Evolutionary conservation across 2,329 filamentous ascomycete genomes (phyloP).

Genomic region (Beauveria caledonica): DNA sequence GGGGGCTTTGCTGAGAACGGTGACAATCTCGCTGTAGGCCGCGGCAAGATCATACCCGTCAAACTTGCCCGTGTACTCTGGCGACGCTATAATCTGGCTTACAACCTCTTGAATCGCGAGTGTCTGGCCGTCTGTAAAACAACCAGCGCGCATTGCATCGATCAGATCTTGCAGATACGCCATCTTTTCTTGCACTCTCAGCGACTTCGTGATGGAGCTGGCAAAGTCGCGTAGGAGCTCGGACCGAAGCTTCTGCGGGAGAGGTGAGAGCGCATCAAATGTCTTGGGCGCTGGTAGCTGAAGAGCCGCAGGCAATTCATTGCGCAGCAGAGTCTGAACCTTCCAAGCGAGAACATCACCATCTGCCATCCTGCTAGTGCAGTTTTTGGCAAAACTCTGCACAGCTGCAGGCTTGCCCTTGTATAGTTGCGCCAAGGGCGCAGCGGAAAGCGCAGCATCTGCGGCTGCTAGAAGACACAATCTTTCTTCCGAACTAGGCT

Average conservation of each 20-base stretch:
- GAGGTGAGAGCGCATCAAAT: slow-evolving; percentile 23
- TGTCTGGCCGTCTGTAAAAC: slow-evolving; percentile 31
- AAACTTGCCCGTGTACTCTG: slow-evolving; percentile 20
- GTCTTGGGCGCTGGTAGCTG: slow-evolving; percentile 25
- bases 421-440: slow-evolving; percentile 16
- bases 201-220: slow-evolving; percentile 23
- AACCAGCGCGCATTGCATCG: slow-evolving; percentile 21
- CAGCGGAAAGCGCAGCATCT: slow-evolving; percentile 22
- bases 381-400: slow-evolving; percentile 29
- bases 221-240: slow-evolving; percentile 26
- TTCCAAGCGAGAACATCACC: slow-evolving; percentile 37
- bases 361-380: slow-evolving; percentile 23
- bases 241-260: slow-evolving; percentile 23
- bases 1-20: slow-evolving; percentile 22
- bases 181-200: slow-evolving; percentile 25
- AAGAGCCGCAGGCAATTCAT: slow-evolving; percentile 25
- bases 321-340: slow-evolving; percentile 35
- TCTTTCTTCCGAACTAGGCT: slow-evolving; percentile 16
- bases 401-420: slow-evolving; percentile 24
- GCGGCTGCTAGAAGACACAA: slow-evolving; percentile 25
- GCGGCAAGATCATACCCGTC: slow-evolving; percentile 30
- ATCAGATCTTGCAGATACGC: slow-evolving; percentile 33
- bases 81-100: slow-evolving; percentile 28
- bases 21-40: slow-evolving; percentile 33
- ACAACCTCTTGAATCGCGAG: slow-evolving; percentile 37